Base-by-base conservation (phyloP, 2,329 filamentous ascomycete genomes). In the Cercospora sp. region DNA sequence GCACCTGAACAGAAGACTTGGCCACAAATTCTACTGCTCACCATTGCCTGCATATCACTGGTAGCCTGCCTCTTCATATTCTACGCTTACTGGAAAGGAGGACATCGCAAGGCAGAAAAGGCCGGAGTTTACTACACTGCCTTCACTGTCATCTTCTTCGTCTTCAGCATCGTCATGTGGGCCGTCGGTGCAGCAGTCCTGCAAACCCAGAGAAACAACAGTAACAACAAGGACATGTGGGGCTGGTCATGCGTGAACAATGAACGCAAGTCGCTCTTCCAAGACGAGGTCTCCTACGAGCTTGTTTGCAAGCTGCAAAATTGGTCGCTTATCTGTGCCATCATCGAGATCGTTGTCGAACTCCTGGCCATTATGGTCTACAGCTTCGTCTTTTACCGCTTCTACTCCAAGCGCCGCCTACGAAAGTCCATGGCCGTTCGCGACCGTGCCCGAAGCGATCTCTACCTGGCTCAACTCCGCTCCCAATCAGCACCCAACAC, bases 191-290 rank as follows among this genome's bases (percentile, higher is more conserved):
- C 94, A 45, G 92, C 90, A 67, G 82, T 97, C 66, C 87, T 97
- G 75, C 93, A 98, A 79, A 87, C 91, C 75, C 88, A 89, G 66
- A 91, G 90, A 79, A 87, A 88, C 75, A 91, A 86, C 77, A 88
- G 88, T 77, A 83, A 88, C 72, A 91, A 91, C 77, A 89, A 97
- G 80, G 95, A 99, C 80, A 88, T 99, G 81, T 99, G 95, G 95
- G 94, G 94, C 68, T 99, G 95, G 95, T 89, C 93, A n/a, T 99
- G 95, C 80, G 90, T 94, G 66, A 87, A 97, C 76, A 98, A 97
- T 80, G 88, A 90, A 72, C 89, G 77, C 34, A 84, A 89, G 65
- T 82, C 93, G 61, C 83, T 97, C 63, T 98, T 94, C 79, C 79
- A 88, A 70, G 85, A 94, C 66, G 89, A 95, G 75, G 87, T 99